phyloP scores from a whole-genome alignment of 805 yeast genomes.

The Myxozyma mucilagina region DNA sequence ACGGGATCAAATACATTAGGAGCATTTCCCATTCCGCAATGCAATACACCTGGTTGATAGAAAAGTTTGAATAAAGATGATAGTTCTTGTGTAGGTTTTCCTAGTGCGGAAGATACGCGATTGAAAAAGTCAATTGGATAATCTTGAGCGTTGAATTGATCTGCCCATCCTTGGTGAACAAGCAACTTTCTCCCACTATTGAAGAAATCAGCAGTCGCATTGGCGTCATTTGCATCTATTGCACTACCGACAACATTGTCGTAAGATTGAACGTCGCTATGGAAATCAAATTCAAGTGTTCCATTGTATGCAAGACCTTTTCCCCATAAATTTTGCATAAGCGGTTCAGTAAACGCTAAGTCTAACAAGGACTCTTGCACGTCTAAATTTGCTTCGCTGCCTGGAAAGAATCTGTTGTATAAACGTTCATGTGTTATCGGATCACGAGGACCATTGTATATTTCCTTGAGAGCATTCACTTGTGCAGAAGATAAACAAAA shows the following conservation, averaged over 20 bases:
- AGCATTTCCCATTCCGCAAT: conserved; percentile 13
- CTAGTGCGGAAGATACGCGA: not conserved
- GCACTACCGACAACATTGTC: not conserved
- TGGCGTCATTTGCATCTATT: not conserved
- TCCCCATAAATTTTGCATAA: conserved; percentile 5
- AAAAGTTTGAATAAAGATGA: not conserved
- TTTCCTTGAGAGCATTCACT: not conserved
- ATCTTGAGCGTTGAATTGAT: not conserved
- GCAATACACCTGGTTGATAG: conserved; percentile 11
- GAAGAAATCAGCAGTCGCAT: not conserved
- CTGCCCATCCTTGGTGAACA: not conserved
- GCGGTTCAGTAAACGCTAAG: not conserved
- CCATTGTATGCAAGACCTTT: not conserved
- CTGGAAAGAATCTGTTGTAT: not conserved
- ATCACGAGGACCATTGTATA: not conserved
- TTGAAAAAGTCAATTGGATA: not conserved
- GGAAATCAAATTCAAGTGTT: not conserved
- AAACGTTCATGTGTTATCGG: not conserved
- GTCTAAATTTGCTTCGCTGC: conserved; percentile 1
- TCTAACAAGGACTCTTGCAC: conserved; percentile 4
- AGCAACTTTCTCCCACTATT: not conserved
- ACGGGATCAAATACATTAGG: conserved; percentile 12
- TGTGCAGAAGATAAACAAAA: not conserved
- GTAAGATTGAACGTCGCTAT: not conserved
- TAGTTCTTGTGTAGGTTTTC: not conserved